Evolutionary conservation across 1,284 basidiomycete species (phyloP), one percentile per base, ranked within the genome.

Genomic region (Marasmius oreades): DNA sequence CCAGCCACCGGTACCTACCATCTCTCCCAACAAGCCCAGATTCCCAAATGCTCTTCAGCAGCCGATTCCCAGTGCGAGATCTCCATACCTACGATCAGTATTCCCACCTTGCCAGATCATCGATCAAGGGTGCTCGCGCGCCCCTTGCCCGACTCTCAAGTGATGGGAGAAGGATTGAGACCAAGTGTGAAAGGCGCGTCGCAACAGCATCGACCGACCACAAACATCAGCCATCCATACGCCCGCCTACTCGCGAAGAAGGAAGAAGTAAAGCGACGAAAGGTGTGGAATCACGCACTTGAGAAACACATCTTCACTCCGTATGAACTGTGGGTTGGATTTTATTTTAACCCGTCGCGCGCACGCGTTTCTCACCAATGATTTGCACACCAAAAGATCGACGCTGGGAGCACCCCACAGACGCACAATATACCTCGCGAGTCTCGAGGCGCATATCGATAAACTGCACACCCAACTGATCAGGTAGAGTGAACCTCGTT

Each of bases 261-360:
- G 59, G 79, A 84, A 45, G 78, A 79, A 50, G 76, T 78, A 2
- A 85, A 88, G 66, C 79, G 84, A 2, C 77, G 87, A 18, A 85
- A 83, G 64, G 84, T 86, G 22, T 90, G 87, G 87, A 86, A 84
- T 51, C 87, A 88, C 61, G 79, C 81, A 1, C 77, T 88, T 56
- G 88, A 90, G 68, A 88, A 88, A 64, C 74, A 74, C 14, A 70
- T 90, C 23, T 90, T 90, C 69, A 77, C 72, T 1, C 77, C 85
- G 0, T 78, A 81, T 52, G 87, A 90, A 67, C 67, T 90, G 85
- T 86, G 63, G 52, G 77, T 73, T 22, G 20, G 47, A 55, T 46
- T 44, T 45, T n/a, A n/a, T 14, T 14, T 46, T n/a, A n/a, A n/a
- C n/a, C n/a, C n/a, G 44, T 24, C 47, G 46, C 51, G 44, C 28